Conservation (phyloP, 1,284 basidiomycete species). For the Ustilago bromivora region DNA sequence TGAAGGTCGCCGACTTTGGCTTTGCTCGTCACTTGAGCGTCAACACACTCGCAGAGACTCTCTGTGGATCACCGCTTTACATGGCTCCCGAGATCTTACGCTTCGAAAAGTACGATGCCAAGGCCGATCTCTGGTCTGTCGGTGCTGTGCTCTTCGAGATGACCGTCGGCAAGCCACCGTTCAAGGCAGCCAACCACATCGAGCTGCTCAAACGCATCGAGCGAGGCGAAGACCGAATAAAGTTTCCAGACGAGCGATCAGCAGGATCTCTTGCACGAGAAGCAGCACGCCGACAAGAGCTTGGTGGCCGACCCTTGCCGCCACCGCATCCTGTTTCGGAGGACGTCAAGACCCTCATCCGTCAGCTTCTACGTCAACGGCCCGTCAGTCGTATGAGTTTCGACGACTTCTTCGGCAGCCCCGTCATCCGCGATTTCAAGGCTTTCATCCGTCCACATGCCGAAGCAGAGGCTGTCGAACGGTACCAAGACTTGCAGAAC, state of each 20-base stretch:
- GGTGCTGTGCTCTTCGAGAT: constrained; percentile 97
- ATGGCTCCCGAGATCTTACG: constrained; percentile 99
- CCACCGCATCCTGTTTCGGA: constrained; percentile 74
- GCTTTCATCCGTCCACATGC: constrained; percentile 47
- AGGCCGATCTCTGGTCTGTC: constrained; percentile 97
- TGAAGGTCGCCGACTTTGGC: constrained; percentile 86
- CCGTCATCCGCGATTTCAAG: constrained; percentile 52
- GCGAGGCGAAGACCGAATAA: constrained; percentile 78
- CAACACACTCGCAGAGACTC: constrained; percentile 93
- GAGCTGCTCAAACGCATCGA: constrained; percentile 95
- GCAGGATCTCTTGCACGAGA: constrained; percentile 60
- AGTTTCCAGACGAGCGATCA: constrained; percentile 78
- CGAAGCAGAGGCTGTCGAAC: constrained; percentile 37
- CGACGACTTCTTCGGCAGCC: constrained; percentile 85
- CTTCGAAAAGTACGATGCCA: constrained; percentile 98
- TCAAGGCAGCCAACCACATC: constrained; percentile 94
- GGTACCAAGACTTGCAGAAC: constrained; percentile 42
- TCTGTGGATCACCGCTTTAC: constrained; percentile 97
- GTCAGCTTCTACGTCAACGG: constrained; percentile 82
- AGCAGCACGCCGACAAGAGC: constrained; percentile 51
- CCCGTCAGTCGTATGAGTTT: constrained; percentile 88
- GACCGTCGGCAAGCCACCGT: constrained; percentile 90
- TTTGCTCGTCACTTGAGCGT: constrained; percentile 93
- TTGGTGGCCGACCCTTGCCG: constrained; percentile 59
- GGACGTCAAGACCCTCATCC: constrained; percentile 90